Evolutionary conservation across 2,329 filamentous ascomycete species (phyloP).

Genomic region (Capronia coronata): DNA sequence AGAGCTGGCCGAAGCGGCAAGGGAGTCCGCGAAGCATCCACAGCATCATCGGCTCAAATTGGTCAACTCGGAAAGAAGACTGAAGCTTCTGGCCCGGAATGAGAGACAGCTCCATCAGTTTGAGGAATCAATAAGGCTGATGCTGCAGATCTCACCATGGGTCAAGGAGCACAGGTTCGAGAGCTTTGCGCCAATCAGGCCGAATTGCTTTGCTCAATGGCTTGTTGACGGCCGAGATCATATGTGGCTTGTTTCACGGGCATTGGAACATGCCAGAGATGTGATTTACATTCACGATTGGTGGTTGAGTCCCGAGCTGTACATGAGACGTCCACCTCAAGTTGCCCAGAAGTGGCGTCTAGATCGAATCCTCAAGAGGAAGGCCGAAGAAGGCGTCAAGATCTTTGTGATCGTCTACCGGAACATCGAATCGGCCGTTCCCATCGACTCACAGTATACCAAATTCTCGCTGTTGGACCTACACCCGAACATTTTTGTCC

Average conservation of each 20-base stretch:
- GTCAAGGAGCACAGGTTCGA: slow-evolving; percentile 76
- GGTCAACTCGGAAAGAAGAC: slow-evolving; percentile 84
- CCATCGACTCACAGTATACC: slow-evolving; percentile 96
- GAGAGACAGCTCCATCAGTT: slow-evolving; percentile 87
- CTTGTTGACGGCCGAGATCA: slow-evolving; percentile 94
- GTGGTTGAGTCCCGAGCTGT: slow-evolving; percentile 96
- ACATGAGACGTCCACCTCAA: slow-evolving; percentile 84
- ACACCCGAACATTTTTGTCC: slow-evolving; percentile 92
- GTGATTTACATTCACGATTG: slow-evolving; percentile 99
- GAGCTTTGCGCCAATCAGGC: slow-evolving; percentile 86
- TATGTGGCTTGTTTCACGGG: slow-evolving; percentile 98
- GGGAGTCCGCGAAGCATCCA: slow-evolving; percentile 53
- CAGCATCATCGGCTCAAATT: slow-evolving; percentile 82
- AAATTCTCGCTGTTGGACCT: slow-evolving; percentile 93
- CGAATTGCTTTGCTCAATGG: slow-evolving; percentile 87
- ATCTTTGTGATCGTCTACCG: slow-evolving; percentile 96
- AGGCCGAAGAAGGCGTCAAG: slow-evolving; percentile 92
- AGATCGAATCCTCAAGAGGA: slow-evolving; percentile 84
- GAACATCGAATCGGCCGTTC: slow-evolving; percentile 93
- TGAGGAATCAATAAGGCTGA: slow-evolving; percentile 82
- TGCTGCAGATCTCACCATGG: slow-evolving; percentile 79
- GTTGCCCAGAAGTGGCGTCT: slow-evolving; percentile 98
- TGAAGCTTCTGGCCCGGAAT: slow-evolving; percentile 85
- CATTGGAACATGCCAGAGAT: slow-evolving; percentile 93
- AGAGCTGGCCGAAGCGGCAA: slow-evolving; percentile 59